phyloP scores from a whole-genome alignment of 768 basidiomycete genomes.

The Mycena capillaripes region DNA sequence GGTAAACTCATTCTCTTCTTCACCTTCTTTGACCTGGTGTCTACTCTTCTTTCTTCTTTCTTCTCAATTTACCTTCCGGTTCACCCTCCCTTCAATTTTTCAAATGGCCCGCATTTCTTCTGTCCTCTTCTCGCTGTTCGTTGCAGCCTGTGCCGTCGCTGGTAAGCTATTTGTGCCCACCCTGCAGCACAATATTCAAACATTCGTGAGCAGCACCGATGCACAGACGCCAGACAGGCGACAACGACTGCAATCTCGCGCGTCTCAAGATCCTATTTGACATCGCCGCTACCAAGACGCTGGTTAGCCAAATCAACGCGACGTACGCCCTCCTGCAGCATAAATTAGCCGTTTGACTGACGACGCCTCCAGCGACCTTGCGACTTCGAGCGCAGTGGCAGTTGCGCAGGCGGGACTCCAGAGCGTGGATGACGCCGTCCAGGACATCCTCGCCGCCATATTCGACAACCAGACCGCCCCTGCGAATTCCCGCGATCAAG shows the following conservation, averaged over 20 bases:
- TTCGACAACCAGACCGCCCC: constrained; percentile 39
- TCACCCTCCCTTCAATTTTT: not conserved
- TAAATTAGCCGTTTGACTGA: not conserved
- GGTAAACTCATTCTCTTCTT: not conserved
- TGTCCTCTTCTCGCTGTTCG: not conserved
- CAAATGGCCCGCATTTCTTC: constrained; percentile 27
- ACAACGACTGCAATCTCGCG: constrained; percentile 34
- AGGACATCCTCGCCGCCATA: constrained; percentile 41
- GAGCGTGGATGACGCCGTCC: constrained; percentile 42
- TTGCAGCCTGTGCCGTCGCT: constrained; percentile 9
- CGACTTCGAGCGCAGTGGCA: constrained; percentile 38
- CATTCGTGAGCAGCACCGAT: constrained; percentile 1
- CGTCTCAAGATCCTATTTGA: constrained; percentile 28
- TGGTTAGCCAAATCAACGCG: constrained; percentile 24
- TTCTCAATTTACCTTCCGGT: not conserved
- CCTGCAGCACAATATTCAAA: not conserved
- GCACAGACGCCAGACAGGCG: constrained; percentile 30
- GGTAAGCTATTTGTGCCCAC: not conserved
- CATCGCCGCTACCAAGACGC: not conserved
- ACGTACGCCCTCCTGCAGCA: constrained; percentile 14
- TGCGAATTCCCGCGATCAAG: constrained; percentile 41
- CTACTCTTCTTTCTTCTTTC: not conserved
- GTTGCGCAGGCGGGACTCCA: constrained; percentile 40
- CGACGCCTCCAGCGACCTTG: constrained; percentile 36
- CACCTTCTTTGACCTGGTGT: constrained; percentile 20